These are phyloP conservation scores for Termitomyces sp. DNA, from an alignment of 768 basidiomycete genomes.

Conservation along the genomic window DNA sequence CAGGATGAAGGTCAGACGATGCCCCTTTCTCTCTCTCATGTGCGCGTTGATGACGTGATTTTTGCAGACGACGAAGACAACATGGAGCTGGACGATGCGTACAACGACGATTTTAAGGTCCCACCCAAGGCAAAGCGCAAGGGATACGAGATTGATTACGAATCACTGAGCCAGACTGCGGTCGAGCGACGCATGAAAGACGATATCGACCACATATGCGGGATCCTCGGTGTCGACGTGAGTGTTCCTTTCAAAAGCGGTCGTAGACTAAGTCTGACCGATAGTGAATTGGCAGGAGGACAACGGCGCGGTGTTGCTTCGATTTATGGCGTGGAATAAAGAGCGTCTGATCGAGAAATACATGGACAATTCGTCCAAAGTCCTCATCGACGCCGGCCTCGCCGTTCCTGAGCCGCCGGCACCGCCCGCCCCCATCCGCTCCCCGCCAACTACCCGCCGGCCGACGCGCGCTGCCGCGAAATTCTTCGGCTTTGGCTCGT, in stretches of 20 bases:
- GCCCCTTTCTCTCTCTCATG: conserved; percentile 25
- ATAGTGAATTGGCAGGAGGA: conserved; percentile 27
- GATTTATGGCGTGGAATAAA: conserved; percentile 90
- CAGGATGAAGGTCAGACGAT: conserved; percentile 46
- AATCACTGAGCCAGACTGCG: conserved; percentile 62
- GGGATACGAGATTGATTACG: conserved; percentile 83
- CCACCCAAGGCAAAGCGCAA: conserved; percentile 51
- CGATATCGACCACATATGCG: conserved; percentile 83
- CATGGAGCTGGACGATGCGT: conserved; percentile 58
- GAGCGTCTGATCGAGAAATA: conserved; percentile 94
- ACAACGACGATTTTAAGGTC: conserved; percentile 60
- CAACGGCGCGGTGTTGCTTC: conserved; percentile 72
- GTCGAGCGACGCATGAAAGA: conserved; percentile 74
- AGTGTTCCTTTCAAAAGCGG: conserved; percentile 35
- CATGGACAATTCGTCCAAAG: conserved; percentile 82
- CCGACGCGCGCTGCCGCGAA: conserved; percentile 32
- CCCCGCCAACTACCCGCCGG: conserved; percentile 22
- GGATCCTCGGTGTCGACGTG: conserved; percentile 87
- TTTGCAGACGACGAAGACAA: conserved; percentile 29
- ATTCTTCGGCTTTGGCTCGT: conserved; percentile 24
- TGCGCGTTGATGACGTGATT: conserved; percentile 3
- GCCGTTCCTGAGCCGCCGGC: conserved; percentile 35
- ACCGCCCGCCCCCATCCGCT: conserved; percentile 25
- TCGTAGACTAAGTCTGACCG: too few species aligned
- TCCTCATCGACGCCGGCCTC: conserved; percentile 72